These are phyloP conservation scores for Aspergillus cristatus DNA, from an alignment of 495 filamentous ascomycete genomes.

Conservation along the genomic window DNA sequence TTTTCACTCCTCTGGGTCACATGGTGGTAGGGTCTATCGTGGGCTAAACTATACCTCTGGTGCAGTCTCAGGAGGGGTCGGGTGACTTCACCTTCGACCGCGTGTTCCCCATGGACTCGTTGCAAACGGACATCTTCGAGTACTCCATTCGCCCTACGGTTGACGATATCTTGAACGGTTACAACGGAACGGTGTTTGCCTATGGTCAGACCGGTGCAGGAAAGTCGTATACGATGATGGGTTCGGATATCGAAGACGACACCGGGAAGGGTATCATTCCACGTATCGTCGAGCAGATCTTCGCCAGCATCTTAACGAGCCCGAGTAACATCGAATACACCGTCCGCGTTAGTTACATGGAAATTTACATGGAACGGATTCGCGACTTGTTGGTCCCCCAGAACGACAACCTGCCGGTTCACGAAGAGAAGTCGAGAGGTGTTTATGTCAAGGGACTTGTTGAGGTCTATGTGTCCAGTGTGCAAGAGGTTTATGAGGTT, in stretches of 20 bases:
- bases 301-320: slow-evolving; percentile 82
- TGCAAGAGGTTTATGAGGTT: slow-evolving; percentile 92
- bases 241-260: slow-evolving; percentile 88
- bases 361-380: slow-evolving; percentile 99
- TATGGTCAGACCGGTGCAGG: slow-evolving; percentile 98
- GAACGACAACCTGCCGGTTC: slow-evolving; percentile 92
- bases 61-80: slow-evolving; percentile 69
- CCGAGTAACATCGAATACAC: slow-evolving; percentile 96
- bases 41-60: slow-evolving; percentile 4
- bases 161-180: slow-evolving; percentile 95
- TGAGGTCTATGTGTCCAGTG: slow-evolving; percentile 92
- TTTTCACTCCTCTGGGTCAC: slow-evolving; percentile 1
- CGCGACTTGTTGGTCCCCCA: slow-evolving; percentile 83
- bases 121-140: slow-evolving; percentile 87
- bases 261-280: slow-evolving; percentile 88
- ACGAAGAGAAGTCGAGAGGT: slow-evolving; percentile 92
- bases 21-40: neutral
- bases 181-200: slow-evolving; percentile 98
- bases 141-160: slow-evolving; percentile 94
- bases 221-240: slow-evolving; percentile 99
- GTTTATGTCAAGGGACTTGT: slow-evolving; percentile 95
- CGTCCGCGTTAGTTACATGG: slow-evolving; percentile 97
- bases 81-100: slow-evolving; percentile 95
- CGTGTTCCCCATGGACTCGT: slow-evolving; percentile 86
- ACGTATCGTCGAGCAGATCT: slow-evolving; percentile 96